Percentiles rank a stretch among this genome's conserved stretches.
Evolutionary conservation across 148 eudicot genomes (phyloP).

Genomic region (Amaranthus hypochondriacus): DNA sequence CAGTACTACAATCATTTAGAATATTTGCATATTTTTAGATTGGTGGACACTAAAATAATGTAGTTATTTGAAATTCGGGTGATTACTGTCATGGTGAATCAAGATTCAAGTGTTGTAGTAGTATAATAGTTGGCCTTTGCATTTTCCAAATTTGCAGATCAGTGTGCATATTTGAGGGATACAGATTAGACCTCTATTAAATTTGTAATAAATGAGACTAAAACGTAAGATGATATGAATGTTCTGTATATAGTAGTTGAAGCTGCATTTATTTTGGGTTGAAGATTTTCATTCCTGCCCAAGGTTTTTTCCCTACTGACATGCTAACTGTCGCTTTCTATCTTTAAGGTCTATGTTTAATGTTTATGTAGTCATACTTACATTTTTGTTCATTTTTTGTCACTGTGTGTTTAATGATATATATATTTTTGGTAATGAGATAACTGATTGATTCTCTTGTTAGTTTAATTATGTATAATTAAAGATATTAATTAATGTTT

Average conservation of each 20-base stretch:
- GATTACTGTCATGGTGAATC: background rate
- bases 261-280: background rate
- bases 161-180: background rate
- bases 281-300: background rate
- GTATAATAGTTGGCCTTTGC: background rate
- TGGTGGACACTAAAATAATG: background rate
- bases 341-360: conserved; percentile 4
- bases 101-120: background rate
- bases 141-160: background rate
- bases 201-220: background rate
- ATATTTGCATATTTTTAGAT: background rate
- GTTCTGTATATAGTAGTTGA: conserved; percentile 18
- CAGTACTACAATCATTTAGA: no score
- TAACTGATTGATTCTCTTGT: no score
- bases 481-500: no score
- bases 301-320: conserved; percentile 4
- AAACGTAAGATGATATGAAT: conserved; percentile 6
- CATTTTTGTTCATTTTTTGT: conserved; percentile 1
- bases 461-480: no score
- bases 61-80: background rate
- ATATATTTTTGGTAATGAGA: background rate
- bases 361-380: conserved; percentile 12
- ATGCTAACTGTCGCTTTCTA: conserved; percentile 12
- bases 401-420: background rate
- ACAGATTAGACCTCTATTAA: conserved; percentile 5